Base-by-base conservation (phyloP, 2,329 filamentous ascomycete species). In the Calonectria henricotiae region DNA sequence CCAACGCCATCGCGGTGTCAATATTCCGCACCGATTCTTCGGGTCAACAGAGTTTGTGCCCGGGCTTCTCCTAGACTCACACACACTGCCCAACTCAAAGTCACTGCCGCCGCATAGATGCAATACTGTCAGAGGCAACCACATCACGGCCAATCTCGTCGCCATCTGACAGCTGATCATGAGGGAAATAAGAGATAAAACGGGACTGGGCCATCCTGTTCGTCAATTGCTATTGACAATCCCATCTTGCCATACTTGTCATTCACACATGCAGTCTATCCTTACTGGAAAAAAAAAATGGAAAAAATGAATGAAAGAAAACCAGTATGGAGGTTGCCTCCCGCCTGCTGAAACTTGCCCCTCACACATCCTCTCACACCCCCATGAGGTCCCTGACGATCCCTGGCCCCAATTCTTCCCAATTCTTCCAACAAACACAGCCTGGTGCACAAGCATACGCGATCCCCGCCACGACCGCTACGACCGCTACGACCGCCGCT, bases 371-470 rank as follows among this genome's bases (percentile, higher is more conserved):
- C 64, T 44, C 65, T 65, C 65, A 67, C 62, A 54, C 65, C 65
- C 63, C 69, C 73, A 66, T 67, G 70, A 74, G 69, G 73, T 75
- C 75, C 75, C 75, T 76, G 75, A 70, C 72, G 75, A 76, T 76
- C 75, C 67, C 67, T 58, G 71, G 67, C 37, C 32, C 23, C 65
- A 68, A 70, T 67, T 70, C 60, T 71, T 65, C 72, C 71, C 65
- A 68, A 70, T 67, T 70, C 60, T 71, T 65, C 72, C 71, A 68
- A 62, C 67, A 54, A 67, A 71, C 60, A 60, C 46, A 61, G 30
- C 46, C 20, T 27, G 41, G 41, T 44, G 37, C 37, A 27, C 46
- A 41, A 58, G 65, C 47, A 27, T 49, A 35, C 41, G 62, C 46
- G 44, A 65, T 41, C 65, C 62, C 58, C 67, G 54, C 67, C 58